These are phyloP conservation scores for Diplodia seriata DNA, from an alignment of 2,329 filamentous ascomycete genomes.

Conservation along the genomic window DNA sequence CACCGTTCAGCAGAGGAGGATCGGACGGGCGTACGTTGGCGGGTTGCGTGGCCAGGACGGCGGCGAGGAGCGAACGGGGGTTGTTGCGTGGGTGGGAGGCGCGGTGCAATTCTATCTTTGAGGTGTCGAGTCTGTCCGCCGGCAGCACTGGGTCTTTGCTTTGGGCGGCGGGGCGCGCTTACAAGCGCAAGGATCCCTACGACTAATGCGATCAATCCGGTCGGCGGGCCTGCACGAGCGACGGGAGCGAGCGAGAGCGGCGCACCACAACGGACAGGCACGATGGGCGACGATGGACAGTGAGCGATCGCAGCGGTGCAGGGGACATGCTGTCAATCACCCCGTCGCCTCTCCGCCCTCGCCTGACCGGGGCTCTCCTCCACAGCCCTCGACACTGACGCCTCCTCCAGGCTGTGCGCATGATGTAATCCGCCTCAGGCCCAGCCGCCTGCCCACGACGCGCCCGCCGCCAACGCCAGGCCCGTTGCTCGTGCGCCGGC, in stretches of 20 bases:
- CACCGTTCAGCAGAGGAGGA: slow-evolving; percentile 7
- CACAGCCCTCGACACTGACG: slow-evolving; percentile 7
- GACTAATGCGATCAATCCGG: slow-evolving; percentile 13
- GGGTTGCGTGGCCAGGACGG: slow-evolving; percentile 30
- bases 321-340: slow-evolving; percentile 22
- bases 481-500: background rate
- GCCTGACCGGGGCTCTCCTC: background rate
- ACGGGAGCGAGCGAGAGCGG: slow-evolving; percentile 1
- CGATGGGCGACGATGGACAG: background rate
- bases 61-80: slow-evolving; percentile 3
- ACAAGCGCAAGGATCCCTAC: slow-evolving; percentile 29
- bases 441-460: background rate
- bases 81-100: slow-evolving; percentile 18
- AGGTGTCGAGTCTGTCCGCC: slow-evolving; percentile 31
- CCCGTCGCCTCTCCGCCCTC: slow-evolving; percentile 20
- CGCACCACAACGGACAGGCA: slow-evolving; percentile 4
- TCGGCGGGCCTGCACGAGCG: slow-evolving; percentile 4
- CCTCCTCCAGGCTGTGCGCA: slow-evolving; percentile 24
- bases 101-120: slow-evolving; percentile 32
- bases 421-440: slow-evolving; percentile 27
- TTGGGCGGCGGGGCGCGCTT: slow-evolving; percentile 30
- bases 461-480: background rate
- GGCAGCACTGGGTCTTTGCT: slow-evolving; percentile 26
- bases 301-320: slow-evolving; percentile 19
- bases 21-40: slow-evolving; percentile 22